Evolutionary conservation across 768 basidiomycete species (phyloP).

Genomic region (Gymnopilus dilepis): DNA sequence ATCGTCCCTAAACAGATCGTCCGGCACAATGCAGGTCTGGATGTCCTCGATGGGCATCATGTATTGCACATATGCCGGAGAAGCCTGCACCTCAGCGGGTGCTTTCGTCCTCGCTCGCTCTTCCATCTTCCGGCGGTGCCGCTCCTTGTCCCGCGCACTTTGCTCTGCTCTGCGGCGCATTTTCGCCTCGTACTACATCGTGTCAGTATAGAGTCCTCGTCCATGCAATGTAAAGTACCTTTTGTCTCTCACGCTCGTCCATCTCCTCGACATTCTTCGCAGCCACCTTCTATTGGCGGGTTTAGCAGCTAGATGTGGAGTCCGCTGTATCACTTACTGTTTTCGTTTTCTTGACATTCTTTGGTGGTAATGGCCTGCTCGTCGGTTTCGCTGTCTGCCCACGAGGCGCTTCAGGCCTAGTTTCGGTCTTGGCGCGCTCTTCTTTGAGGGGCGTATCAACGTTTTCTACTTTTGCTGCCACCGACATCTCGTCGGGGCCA

Average conservation of each 20-base stretch:
- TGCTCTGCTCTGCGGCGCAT: constrained; percentile 39
- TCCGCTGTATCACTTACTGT: neutral
- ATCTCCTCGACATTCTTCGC: constrained; percentile 16
- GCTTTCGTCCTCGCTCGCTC: constrained; percentile 28
- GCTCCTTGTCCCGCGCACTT: constrained; percentile 43
- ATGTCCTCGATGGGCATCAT: constrained; percentile 26
- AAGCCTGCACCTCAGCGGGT: neutral
- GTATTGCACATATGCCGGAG: constrained; percentile 19
- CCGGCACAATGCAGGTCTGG: constrained; percentile 36
- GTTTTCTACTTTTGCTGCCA: no score
- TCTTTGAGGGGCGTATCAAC: no score
- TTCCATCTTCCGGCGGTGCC: constrained; percentile 31
- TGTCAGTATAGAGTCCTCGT: no score
- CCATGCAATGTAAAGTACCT: neutral
- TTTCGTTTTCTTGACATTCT: neutral
- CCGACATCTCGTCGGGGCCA: no score
- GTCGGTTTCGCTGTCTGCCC: no score
- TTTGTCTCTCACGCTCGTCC: constrained; percentile 17
- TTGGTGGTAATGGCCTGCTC: neutral
- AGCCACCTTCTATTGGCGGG: constrained; percentile 1
- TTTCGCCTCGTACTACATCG: constrained; percentile 25
- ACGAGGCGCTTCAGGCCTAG: no score
- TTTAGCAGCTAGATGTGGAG: neutral
- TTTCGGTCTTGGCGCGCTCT: no score
- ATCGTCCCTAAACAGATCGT: constrained; percentile 33